Conservation (phyloP, 2,329 filamentous ascomycete species). For the Onygena corvina region DNA sequence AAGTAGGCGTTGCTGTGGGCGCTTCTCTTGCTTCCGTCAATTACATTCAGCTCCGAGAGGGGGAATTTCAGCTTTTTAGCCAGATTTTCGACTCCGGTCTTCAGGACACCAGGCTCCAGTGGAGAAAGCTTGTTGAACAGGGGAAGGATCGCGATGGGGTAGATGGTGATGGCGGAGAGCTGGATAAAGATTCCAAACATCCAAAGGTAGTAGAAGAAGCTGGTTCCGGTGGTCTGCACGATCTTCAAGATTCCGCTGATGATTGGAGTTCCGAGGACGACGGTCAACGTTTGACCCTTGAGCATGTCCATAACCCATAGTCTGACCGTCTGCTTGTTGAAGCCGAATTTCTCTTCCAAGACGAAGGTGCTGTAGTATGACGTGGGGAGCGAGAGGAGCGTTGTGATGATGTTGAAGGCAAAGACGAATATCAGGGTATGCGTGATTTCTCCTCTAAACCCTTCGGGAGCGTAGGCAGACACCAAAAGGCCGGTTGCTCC, state of each 20-base stretch:
- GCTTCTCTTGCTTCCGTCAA: slow-evolving; percentile 79
- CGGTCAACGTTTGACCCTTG: slow-evolving; percentile 73
- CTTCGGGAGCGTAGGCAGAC: slow-evolving; percentile 58
- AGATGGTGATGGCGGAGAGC: slow-evolving; percentile 89
- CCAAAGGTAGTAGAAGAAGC: slow-evolving; percentile 98
- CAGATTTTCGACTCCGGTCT: slow-evolving; percentile 73
- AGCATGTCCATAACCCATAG: slow-evolving; percentile 83
- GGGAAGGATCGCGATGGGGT: slow-evolving; percentile 85
- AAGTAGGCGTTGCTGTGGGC: slow-evolving; percentile 91
- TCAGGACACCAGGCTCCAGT: slow-evolving; percentile 73
- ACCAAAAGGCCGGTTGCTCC: slow-evolving; percentile 63
- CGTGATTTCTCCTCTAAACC: slow-evolving; percentile 76
- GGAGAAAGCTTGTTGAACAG: slow-evolving; percentile 98
- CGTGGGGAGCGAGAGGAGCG: slow-evolving; percentile 64
- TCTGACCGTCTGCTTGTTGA: slow-evolving; percentile 92
- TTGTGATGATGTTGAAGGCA: slow-evolving; percentile 69
- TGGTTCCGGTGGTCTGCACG: slow-evolving; percentile 80
- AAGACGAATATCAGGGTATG: slow-evolving; percentile 91
- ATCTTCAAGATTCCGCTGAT: slow-evolving; percentile 88
- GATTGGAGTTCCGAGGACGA: slow-evolving; percentile 73
- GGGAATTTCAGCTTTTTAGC: slow-evolving; percentile 80
- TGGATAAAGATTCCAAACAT: slow-evolving; percentile 80
- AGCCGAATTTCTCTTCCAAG: slow-evolving; percentile 90
- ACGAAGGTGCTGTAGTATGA: slow-evolving; percentile 92
- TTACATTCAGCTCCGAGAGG: slow-evolving; percentile 83